Percentiles rank a stretch among this genome's conserved stretches.
Conservation (phyloP, 768 basidiomycete genomes). For the Calocybe cyanea region DNA sequence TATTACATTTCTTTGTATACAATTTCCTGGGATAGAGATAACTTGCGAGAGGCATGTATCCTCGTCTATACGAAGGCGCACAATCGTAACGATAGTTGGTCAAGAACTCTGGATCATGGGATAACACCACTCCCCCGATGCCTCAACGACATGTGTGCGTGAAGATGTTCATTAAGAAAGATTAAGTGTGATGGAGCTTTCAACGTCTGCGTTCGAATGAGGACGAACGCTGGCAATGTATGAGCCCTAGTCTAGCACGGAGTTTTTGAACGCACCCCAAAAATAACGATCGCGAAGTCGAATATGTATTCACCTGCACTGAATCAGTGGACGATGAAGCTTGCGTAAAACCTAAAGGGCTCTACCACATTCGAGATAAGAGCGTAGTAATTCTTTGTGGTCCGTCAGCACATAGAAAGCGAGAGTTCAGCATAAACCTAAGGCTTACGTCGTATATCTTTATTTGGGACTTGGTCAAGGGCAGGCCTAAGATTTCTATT, state of each 20-base stretch:
- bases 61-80: too few species aligned
- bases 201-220: conserved; percentile 65
- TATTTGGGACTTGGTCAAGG: conserved; percentile 76
- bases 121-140: too few species aligned
- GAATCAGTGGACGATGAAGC: conserved; percentile 5
- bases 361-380: conserved; percentile 80
- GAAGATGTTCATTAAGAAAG: too few species aligned
- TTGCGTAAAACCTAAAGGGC: conserved; percentile 6
- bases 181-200: conserved; percentile 2
- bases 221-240: conserved; percentile 50
- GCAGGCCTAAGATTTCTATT: conserved; percentile 52
- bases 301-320: conserved; percentile 77
- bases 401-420: conserved; percentile 2
- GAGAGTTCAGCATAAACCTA: not conserved
- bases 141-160: not conserved
- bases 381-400: conserved; percentile 57
- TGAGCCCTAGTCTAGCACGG: too few species aligned
- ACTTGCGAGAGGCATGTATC: conserved; percentile 3
- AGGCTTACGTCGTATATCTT: conserved; percentile 79
- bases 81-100: too few species aligned
- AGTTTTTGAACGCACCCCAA: conserved; percentile 55
- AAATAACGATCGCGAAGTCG: conserved; percentile 81
- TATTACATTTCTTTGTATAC: conserved; percentile 97
- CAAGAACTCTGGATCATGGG: too few species aligned
- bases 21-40: conserved; percentile 84